These are phyloP conservation scores for Chaetomium sp. DNA, from an alignment of 2,329 filamentous ascomycete species.

Conservation along the genomic window DNA sequence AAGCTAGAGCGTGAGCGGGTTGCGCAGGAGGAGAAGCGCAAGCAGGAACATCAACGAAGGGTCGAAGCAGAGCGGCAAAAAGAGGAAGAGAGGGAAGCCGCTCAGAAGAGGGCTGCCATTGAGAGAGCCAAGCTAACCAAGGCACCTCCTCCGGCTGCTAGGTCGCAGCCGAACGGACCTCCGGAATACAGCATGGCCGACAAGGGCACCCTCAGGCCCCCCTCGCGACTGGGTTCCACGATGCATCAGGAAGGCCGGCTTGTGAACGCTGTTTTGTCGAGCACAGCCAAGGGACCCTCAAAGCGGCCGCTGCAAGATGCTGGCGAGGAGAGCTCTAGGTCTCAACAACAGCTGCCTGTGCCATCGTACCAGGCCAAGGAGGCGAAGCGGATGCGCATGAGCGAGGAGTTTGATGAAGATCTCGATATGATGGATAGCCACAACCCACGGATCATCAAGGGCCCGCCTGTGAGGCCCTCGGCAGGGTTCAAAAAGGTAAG, in stretches of 20 bases:
- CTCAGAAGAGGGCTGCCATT: slow-evolving; percentile 55
- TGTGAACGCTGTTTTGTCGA: slow-evolving; percentile 60
- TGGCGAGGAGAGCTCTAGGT: slow-evolving; percentile 56
- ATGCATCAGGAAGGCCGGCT: slow-evolving; percentile 62
- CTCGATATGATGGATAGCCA: slow-evolving; percentile 57
- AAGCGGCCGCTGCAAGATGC: slow-evolving; percentile 74
- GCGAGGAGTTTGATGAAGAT: slow-evolving; percentile 69
- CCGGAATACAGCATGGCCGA: slow-evolving; percentile 48
- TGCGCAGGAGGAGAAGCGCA: slow-evolving; percentile 65
- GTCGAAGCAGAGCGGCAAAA: slow-evolving; percentile 65
- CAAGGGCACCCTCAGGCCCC: slow-evolving; percentile 47
- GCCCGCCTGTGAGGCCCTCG: slow-evolving; percentile 82
- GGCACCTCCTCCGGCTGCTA: slow-evolving; percentile 61
- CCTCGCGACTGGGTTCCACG: slow-evolving; percentile 62
- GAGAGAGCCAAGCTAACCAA: slow-evolving; percentile 67
- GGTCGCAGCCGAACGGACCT: slow-evolving; percentile 56
- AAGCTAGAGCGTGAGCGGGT: slow-evolving; percentile 78
- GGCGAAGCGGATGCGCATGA: slow-evolving; percentile 76
- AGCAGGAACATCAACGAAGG: slow-evolving; percentile 59
- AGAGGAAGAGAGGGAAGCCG: slow-evolving; percentile 62
- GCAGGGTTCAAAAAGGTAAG: slow-evolving; percentile 68
- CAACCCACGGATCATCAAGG: slow-evolving; percentile 62
- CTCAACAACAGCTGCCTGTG: slow-evolving; percentile 52
- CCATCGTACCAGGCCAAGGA: slow-evolving; percentile 70
- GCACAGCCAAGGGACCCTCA: slow-evolving; percentile 68